Percentiles rank a stretch among this genome's conserved stretches.
Conservation (phyloP, 768 basidiomycete genomes). For the Chalciporus sphaerocephalus region DNA sequence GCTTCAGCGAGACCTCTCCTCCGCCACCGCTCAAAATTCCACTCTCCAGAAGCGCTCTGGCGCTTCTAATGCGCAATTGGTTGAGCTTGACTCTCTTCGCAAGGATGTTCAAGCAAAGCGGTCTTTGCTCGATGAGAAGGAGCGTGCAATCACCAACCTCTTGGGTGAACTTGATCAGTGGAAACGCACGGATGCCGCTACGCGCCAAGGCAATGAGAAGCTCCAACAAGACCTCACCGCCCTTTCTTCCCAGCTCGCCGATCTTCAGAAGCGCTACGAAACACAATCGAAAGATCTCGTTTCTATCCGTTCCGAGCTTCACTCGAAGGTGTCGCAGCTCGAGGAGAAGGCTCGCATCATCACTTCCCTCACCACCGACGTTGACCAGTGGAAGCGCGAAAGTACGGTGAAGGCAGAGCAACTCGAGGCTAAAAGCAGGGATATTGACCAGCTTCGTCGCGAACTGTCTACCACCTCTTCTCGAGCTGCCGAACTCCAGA, state of each 20-base stretch:
- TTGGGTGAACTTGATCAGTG: not conserved
- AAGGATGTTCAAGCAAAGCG: not conserved
- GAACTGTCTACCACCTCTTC: not conserved
- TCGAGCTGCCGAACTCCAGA: not conserved
- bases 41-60: not conserved
- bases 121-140: not conserved
- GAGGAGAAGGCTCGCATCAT: conserved; percentile 4
- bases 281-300: not conserved
- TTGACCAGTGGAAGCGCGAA: not conserved
- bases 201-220: not conserved
- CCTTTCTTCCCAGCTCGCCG: not conserved
- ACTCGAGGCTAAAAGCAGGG: not conserved
- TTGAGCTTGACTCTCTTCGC: not conserved
- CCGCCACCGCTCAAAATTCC: not conserved
- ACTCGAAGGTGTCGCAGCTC: not conserved
- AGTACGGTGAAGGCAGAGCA: not conserved
- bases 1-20: not conserved
- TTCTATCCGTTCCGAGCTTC: not conserved
- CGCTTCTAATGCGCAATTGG: not conserved
- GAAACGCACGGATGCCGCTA: not conserved
- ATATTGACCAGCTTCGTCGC: not conserved
- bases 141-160: not conserved
- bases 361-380: not conserved
- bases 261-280: not conserved
- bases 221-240: not conserved